Conservation (phyloP, 139 green algal species). For the Chlamydomonas incerta region DNA sequence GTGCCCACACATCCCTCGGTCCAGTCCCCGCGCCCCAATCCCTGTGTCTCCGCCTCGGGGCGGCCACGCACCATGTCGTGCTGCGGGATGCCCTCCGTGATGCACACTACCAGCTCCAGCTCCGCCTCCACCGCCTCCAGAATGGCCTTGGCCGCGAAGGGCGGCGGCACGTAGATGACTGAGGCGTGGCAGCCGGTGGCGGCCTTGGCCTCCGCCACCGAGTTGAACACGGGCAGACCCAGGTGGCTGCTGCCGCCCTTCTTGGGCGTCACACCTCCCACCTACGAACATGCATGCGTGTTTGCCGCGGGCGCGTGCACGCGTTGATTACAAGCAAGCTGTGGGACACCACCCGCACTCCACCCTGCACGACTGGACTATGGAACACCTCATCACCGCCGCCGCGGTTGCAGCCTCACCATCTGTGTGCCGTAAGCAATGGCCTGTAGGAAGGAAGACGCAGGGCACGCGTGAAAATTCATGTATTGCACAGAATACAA, state of each 20-base stretch:
- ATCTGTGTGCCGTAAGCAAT: conserved; percentile 99
- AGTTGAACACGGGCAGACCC: conserved; percentile 96
- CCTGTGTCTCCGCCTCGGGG: too few relatives aligned
- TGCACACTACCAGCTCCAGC: conserved; percentile 97
- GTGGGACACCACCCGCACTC: too few relatives aligned
- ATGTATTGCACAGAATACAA: too few relatives aligned
- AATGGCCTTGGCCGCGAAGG: conserved; percentile 95
- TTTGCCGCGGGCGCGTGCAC: too few relatives aligned
- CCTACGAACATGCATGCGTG: too few relatives aligned
- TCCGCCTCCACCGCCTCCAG: conserved; percentile 95
- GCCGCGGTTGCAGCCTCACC: too few relatives aligned
- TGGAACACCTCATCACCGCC: too few relatives aligned
- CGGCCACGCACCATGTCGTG: conserved; percentile 97
- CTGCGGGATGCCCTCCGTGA: conserved; percentile 99
- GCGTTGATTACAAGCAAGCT: too few relatives aligned
- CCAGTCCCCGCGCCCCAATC: too few relatives aligned
- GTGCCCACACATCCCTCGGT: too few relatives aligned
- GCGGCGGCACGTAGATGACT: conserved; percentile 97
- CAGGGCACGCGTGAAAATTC: background rate
- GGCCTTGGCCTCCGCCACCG: conserved; percentile 89
- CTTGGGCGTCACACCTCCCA: conserved; percentile 96
- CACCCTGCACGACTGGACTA: too few relatives aligned
- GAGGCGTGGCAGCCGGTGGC: conserved; percentile 85
- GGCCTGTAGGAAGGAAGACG: conserved; percentile 69
- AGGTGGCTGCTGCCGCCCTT: conserved; percentile 96